These are phyloP conservation scores for Phanerochaete carnosa DNA, from an alignment of 768 basidiomycete genomes.

Conservation along the genomic window DNA sequence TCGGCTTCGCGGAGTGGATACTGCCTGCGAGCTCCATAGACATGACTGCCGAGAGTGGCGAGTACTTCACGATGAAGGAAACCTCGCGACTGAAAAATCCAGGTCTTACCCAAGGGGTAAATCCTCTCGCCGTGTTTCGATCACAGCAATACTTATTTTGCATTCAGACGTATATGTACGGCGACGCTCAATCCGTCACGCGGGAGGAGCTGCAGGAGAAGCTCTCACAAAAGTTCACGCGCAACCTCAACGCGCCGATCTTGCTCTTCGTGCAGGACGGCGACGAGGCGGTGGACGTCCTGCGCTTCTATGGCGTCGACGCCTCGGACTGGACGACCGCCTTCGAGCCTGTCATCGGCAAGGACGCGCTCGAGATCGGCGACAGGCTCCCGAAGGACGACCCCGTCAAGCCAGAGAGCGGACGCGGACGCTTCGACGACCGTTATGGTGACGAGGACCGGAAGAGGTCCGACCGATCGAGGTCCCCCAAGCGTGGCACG, in stretches of 20 bases:
- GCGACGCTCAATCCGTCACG: background rate
- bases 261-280: slow-evolving; percentile 47
- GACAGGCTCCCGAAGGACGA: background rate
- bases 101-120: background rate
- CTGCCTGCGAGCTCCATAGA: slow-evolving; percentile 17
- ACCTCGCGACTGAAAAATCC: slow-evolving; percentile 15
- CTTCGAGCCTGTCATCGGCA: slow-evolving; percentile 21
- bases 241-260: slow-evolving; percentile 26
- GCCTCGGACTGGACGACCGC: slow-evolving; percentile 39
- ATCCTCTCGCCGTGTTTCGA: background rate
- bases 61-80: slow-evolving; percentile 15
- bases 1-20: slow-evolving; percentile 40
- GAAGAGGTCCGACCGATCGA: slow-evolving; percentile 5
- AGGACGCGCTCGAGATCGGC: background rate
- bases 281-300: slow-evolving; percentile 34
- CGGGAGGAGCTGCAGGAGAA: background rate
- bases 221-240: slow-evolving; percentile 22
- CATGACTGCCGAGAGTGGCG: slow-evolving; percentile 7
- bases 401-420: background rate
- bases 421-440: background rate
- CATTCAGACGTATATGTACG: slow-evolving; percentile 10
- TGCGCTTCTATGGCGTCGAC: slow-evolving; percentile 41
- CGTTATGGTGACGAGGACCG: background rate
- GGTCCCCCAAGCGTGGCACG: slow-evolving; percentile 6
- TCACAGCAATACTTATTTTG: background rate